Percentiles rank a stretch among this genome's conserved stretches.
Conservation (phyloP, 1,139 yeast genomes). For the Sugiyamaella pinicola region DNA sequence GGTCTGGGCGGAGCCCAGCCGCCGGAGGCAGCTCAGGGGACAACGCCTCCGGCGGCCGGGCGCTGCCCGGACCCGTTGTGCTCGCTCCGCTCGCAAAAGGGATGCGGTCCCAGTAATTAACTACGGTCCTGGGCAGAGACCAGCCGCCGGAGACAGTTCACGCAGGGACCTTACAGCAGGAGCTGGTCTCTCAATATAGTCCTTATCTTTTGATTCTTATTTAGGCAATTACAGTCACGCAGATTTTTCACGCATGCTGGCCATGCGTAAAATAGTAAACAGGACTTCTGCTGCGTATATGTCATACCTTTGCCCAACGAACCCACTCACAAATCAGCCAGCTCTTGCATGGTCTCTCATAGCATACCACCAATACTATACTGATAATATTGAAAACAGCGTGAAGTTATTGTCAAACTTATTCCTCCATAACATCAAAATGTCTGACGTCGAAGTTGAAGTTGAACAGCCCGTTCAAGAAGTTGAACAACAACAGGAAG, state of each 20-base stretch:
- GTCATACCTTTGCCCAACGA: not conserved
- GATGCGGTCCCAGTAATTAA: too few relatives aligned
- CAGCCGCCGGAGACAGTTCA: conserved; percentile 1
- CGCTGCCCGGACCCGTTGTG: too few relatives aligned
- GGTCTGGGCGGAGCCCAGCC: too few relatives aligned
- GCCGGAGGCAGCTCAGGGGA: too few relatives aligned
- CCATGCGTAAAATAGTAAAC: too few relatives aligned
- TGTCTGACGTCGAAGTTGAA: conserved; percentile 37
- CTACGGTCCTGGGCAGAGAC: not conserved
- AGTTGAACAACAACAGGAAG: conserved; percentile 31
- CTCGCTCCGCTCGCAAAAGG: too few relatives aligned
- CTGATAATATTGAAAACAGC: conserved; percentile 8
- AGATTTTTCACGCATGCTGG: not conserved
- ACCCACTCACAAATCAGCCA: conserved; percentile 6
- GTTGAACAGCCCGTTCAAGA: conserved; percentile 32
- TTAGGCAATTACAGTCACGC: not conserved
- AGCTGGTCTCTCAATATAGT: too few relatives aligned
- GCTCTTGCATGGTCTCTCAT: not conserved
- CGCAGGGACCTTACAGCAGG: not conserved
- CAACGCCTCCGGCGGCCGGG: too few relatives aligned
- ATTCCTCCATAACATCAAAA: conserved; percentile 25
- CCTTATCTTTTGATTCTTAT: not conserved
- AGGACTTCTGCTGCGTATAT: not conserved
- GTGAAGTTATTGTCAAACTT: conserved; percentile 13
- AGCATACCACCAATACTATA: conserved; percentile 1